phyloP scores from a whole-genome alignment of 2,329 filamentous ascomycete genomes.

The Fusarium anthophilum region DNA sequence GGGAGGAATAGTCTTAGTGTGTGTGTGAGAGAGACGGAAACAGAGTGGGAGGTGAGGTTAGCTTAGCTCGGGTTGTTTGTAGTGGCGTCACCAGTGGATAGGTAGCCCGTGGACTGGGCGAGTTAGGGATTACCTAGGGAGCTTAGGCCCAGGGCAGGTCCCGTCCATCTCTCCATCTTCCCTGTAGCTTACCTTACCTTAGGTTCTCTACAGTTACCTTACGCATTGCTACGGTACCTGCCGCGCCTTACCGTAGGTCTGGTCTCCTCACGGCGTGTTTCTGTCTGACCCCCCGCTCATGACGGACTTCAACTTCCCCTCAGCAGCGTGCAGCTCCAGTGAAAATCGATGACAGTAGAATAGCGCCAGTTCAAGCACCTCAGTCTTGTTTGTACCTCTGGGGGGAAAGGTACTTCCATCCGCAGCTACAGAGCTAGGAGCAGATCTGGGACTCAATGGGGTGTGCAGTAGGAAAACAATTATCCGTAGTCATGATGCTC shows the following conservation, averaged over 20 bases:
- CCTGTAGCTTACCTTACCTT: neutral
- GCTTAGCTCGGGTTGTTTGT: constrained; percentile 21
- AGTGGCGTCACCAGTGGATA: constrained; percentile 33
- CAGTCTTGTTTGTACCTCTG: constrained; percentile 35
- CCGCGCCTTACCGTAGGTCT: constrained; percentile 14
- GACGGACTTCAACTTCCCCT: constrained; percentile 36
- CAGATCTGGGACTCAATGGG: constrained; percentile 1
- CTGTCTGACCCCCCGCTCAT: constrained; percentile 25
- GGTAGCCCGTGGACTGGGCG: neutral
- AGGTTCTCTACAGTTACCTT: neutral
- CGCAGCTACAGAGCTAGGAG: constrained; percentile 26
- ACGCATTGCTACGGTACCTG: constrained; percentile 19
- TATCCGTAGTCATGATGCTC: constrained; percentile 11
- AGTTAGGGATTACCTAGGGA: constrained; percentile 3
- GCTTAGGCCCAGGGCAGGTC: constrained; percentile 18
- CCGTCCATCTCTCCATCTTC: constrained; percentile 10
- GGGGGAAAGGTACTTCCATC: constrained; percentile 38
- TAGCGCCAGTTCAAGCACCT: constrained; percentile 29
- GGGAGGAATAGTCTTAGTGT: constrained; percentile 7
- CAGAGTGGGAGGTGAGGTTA: constrained; percentile 22
- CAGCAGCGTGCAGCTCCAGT: constrained; percentile 19
- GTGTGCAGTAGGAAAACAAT: constrained; percentile 4
- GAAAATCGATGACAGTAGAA: constrained; percentile 8
- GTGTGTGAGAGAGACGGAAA: neutral
- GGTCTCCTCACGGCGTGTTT: constrained; percentile 20